Evolutionary conservation across 495 filamentous ascomycete genomes (phyloP).

Genomic region (Chaetomium cochliodes): DNA sequence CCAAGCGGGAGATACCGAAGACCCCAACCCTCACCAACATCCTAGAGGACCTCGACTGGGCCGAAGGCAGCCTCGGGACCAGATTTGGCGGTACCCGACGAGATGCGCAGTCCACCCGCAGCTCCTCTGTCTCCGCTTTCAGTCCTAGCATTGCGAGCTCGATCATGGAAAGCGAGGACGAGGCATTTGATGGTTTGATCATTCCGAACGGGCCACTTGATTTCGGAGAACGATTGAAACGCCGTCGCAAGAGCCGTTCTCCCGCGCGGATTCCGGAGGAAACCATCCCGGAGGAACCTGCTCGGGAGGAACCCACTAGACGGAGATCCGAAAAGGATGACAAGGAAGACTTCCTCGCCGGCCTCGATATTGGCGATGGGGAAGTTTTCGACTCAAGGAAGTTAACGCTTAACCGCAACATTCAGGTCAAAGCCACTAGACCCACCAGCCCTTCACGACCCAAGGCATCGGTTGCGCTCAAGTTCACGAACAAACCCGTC

Average conservation of each 20-base stretch:
- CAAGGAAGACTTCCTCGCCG: slow-evolving; percentile 82
- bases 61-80: slow-evolving; percentile 86
- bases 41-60: slow-evolving; percentile 86
- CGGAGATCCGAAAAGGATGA: slow-evolving; percentile 38
- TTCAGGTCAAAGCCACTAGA: slow-evolving; percentile 74
- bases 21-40: slow-evolving; percentile 52
- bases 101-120: slow-evolving; percentile 71
- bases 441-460: slow-evolving; percentile 63
- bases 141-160: slow-evolving; percentile 90
- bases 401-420: slow-evolving; percentile 84
- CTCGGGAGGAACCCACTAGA: neutral
- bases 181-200: slow-evolving; percentile 79
- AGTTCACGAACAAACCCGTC: slow-evolving; percentile 74
- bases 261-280: slow-evolving; percentile 42
- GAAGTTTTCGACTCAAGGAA: slow-evolving; percentile 78
- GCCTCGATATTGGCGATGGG: slow-evolving; percentile 80
- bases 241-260: slow-evolving; percentile 57
- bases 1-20: slow-evolving; percentile 56
- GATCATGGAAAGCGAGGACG: slow-evolving; percentile 92
- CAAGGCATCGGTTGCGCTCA: slow-evolving; percentile 79
- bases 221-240: slow-evolving; percentile 71
- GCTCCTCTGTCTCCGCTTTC: slow-evolving; percentile 81
- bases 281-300: slow-evolving; percentile 29
- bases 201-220: slow-evolving; percentile 80
- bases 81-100: slow-evolving; percentile 80